These are phyloP conservation scores for Penicillium sp. DNA, from an alignment of 2,329 filamentous ascomycete species.

Conservation along the genomic window DNA sequence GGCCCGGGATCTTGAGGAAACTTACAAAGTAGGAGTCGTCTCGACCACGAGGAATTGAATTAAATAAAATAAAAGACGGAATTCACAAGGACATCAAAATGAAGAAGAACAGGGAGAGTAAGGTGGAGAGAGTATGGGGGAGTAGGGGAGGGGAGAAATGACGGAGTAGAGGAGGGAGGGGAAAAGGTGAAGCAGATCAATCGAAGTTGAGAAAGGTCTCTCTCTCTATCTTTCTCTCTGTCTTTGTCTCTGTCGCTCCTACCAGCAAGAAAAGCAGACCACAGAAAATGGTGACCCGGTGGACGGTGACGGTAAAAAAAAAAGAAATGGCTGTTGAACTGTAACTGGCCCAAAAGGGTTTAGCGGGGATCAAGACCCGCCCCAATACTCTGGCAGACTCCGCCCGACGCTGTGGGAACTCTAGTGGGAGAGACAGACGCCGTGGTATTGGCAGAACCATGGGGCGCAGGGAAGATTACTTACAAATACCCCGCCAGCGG, in stretches of 20 bases:
- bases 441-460: neutral
- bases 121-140: constrained; percentile 7
- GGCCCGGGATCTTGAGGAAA: neutral
- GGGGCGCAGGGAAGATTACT: neutral
- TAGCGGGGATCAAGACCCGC: constrained; percentile 33
- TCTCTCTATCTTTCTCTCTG: too few relatives aligned
- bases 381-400: constrained; percentile 27
- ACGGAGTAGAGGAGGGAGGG: neutral
- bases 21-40: constrained; percentile 9
- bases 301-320: constrained; percentile 7
- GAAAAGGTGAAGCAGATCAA: constrained; percentile 10
- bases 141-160: neutral
- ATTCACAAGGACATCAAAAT: constrained; percentile 37
- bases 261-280: constrained; percentile 1
- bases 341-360: constrained; percentile 37
- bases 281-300: neutral
- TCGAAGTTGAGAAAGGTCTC: neutral
- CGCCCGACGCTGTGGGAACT: constrained; percentile 13
- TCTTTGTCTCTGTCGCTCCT: neutral
- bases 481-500: neutral
- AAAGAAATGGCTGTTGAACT: constrained; percentile 37
- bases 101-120: constrained; percentile 26
- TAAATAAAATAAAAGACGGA: constrained; percentile 15
- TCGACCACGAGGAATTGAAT: constrained; percentile 10
- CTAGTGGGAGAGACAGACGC: neutral